Percentiles rank a stretch among this genome's conserved stretches.
These are phyloP conservation scores for Vigna radiata DNA, from an alignment of 306 rosid species.

Conservation along the genomic window DNA sequence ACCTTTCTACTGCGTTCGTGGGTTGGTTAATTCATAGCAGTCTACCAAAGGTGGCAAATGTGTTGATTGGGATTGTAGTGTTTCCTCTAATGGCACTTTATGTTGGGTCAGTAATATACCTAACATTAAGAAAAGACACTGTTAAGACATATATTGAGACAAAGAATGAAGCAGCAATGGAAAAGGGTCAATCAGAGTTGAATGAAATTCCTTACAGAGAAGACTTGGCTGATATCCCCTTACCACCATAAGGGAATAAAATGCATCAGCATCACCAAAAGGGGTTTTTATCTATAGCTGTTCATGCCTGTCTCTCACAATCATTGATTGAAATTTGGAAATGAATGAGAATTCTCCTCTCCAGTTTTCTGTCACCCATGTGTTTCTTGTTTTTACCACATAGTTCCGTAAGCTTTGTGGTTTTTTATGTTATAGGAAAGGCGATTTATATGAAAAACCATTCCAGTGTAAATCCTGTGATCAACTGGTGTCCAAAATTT, in stretches of 20 bases:
- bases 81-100: constrained; percentile 82
- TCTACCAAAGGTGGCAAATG: constrained; percentile 69
- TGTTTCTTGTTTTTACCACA: background rate
- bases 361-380: background rate
- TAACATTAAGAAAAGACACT: constrained; percentile 70
- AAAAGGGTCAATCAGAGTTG: constrained; percentile 52
- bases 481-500: background rate
- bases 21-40: constrained; percentile 73
- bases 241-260: constrained; percentile 47
- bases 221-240: constrained; percentile 65
- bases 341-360: background rate
- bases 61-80: constrained; percentile 71
- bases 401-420: background rate
- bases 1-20: constrained; percentile 75
- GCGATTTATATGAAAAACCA: background rate
- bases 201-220: constrained; percentile 59
- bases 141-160: constrained; percentile 61
- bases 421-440: background rate
- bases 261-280: background rate
- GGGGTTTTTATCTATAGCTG: background rate
- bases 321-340: background rate
- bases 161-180: constrained; percentile 52
- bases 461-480: background rate
- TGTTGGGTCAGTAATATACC: constrained; percentile 59
- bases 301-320: constrained; percentile 2